Evolutionary conservation across 1,284 basidiomycete species (phyloP).

Genomic region (Apiotrichum veenhuisii): DNA sequence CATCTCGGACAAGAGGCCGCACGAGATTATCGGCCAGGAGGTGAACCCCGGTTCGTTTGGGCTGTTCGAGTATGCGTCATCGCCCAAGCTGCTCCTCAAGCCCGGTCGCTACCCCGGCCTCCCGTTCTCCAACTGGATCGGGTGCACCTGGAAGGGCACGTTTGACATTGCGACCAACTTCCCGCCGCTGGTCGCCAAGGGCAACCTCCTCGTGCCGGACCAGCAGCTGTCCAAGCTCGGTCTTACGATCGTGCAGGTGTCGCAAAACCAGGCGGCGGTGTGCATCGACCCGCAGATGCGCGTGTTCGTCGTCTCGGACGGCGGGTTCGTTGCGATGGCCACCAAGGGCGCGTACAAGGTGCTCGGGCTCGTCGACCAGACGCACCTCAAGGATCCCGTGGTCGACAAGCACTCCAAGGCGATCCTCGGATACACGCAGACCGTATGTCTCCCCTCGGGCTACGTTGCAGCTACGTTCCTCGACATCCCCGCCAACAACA

Average conservation of each 20-base stretch:
- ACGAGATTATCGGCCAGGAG: slow-evolving; percentile 14
- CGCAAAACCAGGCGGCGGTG: slow-evolving; percentile 19
- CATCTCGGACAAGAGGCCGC: slow-evolving; percentile 14
- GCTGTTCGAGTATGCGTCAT: slow-evolving; percentile 15
- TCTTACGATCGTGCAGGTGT: slow-evolving; percentile 16
- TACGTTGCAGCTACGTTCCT: slow-evolving; percentile 19
- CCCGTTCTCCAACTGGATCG: slow-evolving; percentile 17
- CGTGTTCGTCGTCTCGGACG: slow-evolving; percentile 16
- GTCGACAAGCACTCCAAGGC: slow-evolving; percentile 8
- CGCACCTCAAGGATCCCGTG: slow-evolving; percentile 10
- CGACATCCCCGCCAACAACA: slow-evolving; percentile 18
- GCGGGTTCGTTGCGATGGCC: slow-evolving; percentile 19
- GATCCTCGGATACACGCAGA: slow-evolving; percentile 13
- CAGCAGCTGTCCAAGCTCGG: slow-evolving; percentile 11
- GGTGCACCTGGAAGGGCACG: slow-evolving; percentile 9
- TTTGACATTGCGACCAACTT: slow-evolving; percentile 18
- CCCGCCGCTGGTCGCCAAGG: slow-evolving; percentile 2
- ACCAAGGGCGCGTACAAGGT: slow-evolving; percentile 15
- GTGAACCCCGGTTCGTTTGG: slow-evolving; percentile 19
- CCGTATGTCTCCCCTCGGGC: slow-evolving; percentile 9
- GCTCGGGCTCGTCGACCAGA: slow-evolving; percentile 19
- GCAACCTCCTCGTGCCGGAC: slow-evolving; percentile 8
- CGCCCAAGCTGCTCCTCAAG: slow-evolving; percentile 15
- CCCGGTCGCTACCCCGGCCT: slow-evolving; percentile 18
- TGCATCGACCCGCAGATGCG: slow-evolving; percentile 18